Percentiles rank a stretch among this genome's conserved stretches.
These are phyloP conservation scores for Trichoderma sp. DNA, from an alignment of 2,329 filamentous ascomycete genomes.

Conservation along the genomic window DNA sequence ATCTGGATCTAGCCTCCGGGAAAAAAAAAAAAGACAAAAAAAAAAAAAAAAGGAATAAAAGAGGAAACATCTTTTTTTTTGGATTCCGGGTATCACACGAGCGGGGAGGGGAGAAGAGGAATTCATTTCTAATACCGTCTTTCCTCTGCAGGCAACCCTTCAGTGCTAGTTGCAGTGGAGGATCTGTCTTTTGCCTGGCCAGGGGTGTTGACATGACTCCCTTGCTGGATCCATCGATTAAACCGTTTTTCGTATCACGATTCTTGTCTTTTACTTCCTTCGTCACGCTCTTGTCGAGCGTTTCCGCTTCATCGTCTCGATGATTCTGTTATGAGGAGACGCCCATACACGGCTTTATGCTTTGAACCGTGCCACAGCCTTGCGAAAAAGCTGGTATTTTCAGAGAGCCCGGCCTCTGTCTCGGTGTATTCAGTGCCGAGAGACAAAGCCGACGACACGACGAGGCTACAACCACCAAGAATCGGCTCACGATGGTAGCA, in stretches of 20 bases:
- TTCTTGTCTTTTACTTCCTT: not conserved
- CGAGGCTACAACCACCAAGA: not conserved
- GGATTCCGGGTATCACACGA: not conserved
- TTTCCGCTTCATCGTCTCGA: not conserved
- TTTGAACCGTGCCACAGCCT: not conserved
- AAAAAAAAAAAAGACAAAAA: not conserved
- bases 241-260: not conserved
- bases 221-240: not conserved
- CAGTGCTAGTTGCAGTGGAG: not conserved
- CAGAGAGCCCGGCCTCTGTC: not conserved
- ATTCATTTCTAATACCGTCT: not conserved
- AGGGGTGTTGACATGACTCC: constrained; percentile 8
- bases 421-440: not conserved
- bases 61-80: not conserved
- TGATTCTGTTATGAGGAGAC: not conserved
- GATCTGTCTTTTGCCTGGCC: constrained; percentile 1
- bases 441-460: not conserved
- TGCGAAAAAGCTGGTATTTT: not conserved
- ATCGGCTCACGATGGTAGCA: not conserved
- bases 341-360: not conserved
- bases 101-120: not conserved
- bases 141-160: not conserved
- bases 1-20: not conserved
- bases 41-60: not conserved
- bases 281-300: not conserved